Evolutionary conservation across 2,329 filamentous ascomycete genomes (phyloP).

Genomic region (Diplocarpon mali): DNA sequence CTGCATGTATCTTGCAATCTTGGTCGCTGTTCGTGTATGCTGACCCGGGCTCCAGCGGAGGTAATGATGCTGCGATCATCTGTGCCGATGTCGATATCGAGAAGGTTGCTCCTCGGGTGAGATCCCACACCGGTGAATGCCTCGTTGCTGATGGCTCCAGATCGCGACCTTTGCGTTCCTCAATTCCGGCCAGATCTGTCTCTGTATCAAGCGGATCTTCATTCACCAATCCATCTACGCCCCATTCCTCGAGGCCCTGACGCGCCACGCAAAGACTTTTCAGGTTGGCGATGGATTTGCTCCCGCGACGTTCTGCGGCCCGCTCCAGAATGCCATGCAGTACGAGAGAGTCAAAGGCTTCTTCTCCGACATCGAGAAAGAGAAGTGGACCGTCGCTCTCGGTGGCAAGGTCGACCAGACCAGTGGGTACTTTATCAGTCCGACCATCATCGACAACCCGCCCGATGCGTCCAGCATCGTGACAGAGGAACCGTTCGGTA

Average conservation of each 20-base stretch:
- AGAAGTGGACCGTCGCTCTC: conserved; percentile 40
- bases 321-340: conserved; percentile 55
- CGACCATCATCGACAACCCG: conserved; percentile 47
- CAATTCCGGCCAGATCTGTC: conserved; percentile 36
- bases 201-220: conserved; percentile 47
- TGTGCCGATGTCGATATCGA: conserved; percentile 41
- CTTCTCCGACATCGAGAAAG: conserved; percentile 42
- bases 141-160: too few species aligned
- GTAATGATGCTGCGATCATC: conserved; percentile 41
- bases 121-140: too few species aligned
- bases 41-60: conserved; percentile 27
- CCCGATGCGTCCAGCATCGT: conserved; percentile 44
- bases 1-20: conserved; percentile 12
- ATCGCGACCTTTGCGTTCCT: too few species aligned
- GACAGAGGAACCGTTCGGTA: conserved; percentile 46
- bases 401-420: conserved; percentile 31
- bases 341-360: conserved; percentile 47
- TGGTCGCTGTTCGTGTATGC: too few species aligned
- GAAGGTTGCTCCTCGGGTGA: conserved; percentile 28
- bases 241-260: conserved; percentile 37
- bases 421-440: conserved; percentile 45
- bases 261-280: conserved; percentile 33
- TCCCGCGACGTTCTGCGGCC: conserved; percentile 37
- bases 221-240: conserved; percentile 50
- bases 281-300: conserved; percentile 31